A percentile compares a stretch with the other conserved stretches of the same genome.
phyloP scores from a whole-genome alignment of 108 stramenopile genomes.

The Hondaea fermentalgiana region DNA sequence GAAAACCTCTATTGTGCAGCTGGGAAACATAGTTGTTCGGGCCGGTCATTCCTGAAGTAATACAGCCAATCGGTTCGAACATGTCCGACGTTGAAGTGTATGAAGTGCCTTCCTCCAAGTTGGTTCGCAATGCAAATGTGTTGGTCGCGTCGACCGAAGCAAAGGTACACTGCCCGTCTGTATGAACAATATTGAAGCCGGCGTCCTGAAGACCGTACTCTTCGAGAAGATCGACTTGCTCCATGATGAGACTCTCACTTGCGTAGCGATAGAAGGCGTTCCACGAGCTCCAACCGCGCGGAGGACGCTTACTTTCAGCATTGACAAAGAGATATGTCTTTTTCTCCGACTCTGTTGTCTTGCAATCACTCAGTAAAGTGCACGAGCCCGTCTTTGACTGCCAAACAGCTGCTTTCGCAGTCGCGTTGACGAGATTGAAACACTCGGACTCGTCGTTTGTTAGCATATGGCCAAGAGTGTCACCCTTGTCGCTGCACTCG shows the following conservation, averaged over 20 bases:
- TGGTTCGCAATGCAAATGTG: neutral
- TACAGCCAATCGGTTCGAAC: neutral
- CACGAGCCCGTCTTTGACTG: no score
- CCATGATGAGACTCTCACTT: neutral
- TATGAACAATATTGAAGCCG: neutral
- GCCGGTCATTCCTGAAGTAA: neutral
- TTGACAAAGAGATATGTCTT: no score
- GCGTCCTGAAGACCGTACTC: neutral
- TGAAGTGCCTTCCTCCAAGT: neutral
- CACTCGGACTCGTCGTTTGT: no score
- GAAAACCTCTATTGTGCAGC: neutral
- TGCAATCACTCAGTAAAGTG: no score
- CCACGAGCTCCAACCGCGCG: neutral
- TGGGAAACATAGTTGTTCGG: neutral
- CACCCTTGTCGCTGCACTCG: no score
- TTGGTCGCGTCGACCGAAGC: neutral
- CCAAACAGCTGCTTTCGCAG: no score
- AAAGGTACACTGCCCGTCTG: neutral
- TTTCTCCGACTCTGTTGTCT: no score
- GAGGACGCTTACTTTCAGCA: no score
- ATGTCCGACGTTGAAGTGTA: neutral
- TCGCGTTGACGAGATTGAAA: no score
- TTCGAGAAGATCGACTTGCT: neutral
- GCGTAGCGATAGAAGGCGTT: neutral
- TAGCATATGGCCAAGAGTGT: no score